Evolutionary conservation across 2,329 filamentous ascomycete species (phyloP).

Genomic region (Allantophomopsis cytisporea): DNA sequence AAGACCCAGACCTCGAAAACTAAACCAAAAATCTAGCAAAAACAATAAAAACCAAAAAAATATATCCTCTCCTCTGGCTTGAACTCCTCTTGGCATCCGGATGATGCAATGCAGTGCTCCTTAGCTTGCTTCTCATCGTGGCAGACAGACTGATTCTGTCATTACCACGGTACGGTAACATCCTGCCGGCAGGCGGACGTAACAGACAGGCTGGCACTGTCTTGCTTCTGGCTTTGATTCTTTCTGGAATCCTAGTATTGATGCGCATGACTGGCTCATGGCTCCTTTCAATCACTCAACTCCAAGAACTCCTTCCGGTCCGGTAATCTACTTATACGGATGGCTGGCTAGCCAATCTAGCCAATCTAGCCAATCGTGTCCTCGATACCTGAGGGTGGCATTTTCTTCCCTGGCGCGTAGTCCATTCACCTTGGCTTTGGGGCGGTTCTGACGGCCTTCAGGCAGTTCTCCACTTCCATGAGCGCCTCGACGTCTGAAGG

Average conservation of each 20-base stretch:
- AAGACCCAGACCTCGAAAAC: too few species aligned
- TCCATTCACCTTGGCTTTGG: constrained; percentile 1
- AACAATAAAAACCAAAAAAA: too few species aligned
- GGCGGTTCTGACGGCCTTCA: constrained; percentile 1
- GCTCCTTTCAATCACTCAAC: not conserved
- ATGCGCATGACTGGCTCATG: not conserved
- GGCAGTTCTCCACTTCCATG: not conserved
- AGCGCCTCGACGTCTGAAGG: constrained; percentile 1
- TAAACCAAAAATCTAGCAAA: too few species aligned
- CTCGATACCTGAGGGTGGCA: not conserved
- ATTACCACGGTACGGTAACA: too few species aligned
- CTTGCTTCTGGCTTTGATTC: not conserved
- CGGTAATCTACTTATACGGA: not conserved
- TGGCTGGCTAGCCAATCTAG: not conserved
- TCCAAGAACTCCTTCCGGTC: not conserved
- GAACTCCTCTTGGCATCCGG: too few species aligned
- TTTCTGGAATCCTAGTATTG: not conserved
- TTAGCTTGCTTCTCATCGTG: too few species aligned
- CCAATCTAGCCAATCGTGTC: not conserved
- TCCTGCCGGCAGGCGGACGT: too few species aligned
- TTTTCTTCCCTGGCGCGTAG: not conserved
- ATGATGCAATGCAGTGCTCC: too few species aligned
- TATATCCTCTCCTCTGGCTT: too few species aligned
- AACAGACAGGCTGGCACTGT: not conserved
- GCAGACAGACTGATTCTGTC: too few species aligned